phyloP scores from a whole-genome alignment of 192 early-diverging fungal genomes.

The Chytriomyces hyalinus region DNA sequence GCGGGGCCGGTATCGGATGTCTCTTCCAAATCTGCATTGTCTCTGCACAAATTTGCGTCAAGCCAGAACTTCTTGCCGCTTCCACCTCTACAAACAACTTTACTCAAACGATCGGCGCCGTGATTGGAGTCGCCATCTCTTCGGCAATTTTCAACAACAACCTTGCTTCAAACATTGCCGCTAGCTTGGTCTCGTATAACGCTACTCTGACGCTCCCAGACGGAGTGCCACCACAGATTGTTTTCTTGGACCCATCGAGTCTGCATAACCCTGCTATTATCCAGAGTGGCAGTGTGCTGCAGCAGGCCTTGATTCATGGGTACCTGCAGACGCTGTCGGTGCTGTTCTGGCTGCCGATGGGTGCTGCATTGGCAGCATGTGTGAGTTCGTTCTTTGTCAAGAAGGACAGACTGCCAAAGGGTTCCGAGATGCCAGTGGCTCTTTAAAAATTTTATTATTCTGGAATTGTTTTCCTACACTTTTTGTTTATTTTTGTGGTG shows the following conservation, averaged over 20 bases:
- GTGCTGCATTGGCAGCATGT: slow-evolving; percentile 23
- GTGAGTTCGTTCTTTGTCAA: not conserved
- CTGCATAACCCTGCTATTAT: slow-evolving; percentile 10
- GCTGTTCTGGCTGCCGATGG: slow-evolving; percentile 37
- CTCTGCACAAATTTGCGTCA: slow-evolving; percentile 71
- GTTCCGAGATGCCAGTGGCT: too few relatives aligned
- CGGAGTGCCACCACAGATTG: not conserved
- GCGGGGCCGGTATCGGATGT: slow-evolving; percentile 73
- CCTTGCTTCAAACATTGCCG: slow-evolving; percentile 47
- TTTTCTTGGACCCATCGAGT: slow-evolving; percentile 14
- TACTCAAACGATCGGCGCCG: slow-evolving; percentile 59
- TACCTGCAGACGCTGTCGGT: slow-evolving; percentile 30
- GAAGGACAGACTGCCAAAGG: too few relatives aligned
- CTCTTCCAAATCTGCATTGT: slow-evolving; percentile 69
- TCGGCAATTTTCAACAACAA: slow-evolving; percentile 66
- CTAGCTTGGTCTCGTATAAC: not conserved
- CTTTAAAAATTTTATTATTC: too few relatives aligned
- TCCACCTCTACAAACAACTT: slow-evolving; percentile 58
- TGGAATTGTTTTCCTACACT: too few relatives aligned
- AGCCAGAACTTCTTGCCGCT: slow-evolving; percentile 67
- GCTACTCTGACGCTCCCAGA: not conserved
- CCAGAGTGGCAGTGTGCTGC: slow-evolving; percentile 3
- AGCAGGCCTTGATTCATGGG: slow-evolving; percentile 33
- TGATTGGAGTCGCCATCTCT: slow-evolving; percentile 65
- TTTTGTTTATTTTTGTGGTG: too few relatives aligned